phyloP scores from a whole-genome alignment of 1,284 basidiomycete genomes.

The Cryptococcus sp. region DNA sequence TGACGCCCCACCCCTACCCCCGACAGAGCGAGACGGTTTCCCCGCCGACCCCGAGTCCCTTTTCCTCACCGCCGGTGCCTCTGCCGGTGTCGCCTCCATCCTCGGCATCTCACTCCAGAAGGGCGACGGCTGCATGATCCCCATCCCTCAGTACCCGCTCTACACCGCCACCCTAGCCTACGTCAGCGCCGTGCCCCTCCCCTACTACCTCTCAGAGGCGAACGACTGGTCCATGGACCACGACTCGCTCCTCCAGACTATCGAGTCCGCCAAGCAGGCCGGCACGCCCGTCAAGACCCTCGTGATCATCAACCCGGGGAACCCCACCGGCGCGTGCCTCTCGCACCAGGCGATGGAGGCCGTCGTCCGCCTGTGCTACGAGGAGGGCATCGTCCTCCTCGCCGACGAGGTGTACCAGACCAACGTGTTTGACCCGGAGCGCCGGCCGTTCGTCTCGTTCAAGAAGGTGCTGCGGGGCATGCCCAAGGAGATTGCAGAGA shows the following conservation, averaged over 20 bases:
- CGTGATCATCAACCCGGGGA: constrained; percentile 94
- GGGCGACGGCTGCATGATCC: constrained; percentile 61
- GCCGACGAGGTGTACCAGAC: constrained; percentile 95
- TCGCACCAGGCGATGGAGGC: constrained; percentile 65
- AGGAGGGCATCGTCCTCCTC: constrained; percentile 78
- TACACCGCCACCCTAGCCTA: constrained; percentile 93
- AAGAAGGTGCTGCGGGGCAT: constrained; percentile 72
- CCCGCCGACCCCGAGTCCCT: constrained; percentile 80
- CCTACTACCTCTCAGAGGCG: constrained; percentile 83
- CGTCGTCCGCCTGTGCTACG: constrained; percentile 76
- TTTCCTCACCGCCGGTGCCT: constrained; percentile 92
- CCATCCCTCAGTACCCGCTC: constrained; percentile 96
- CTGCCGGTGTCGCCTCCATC: constrained; percentile 83
- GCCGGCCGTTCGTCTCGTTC: constrained; percentile 82
- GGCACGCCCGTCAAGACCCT: constrained; percentile 71
- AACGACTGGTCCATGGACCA: constrained; percentile 83
- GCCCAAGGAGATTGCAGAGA: constrained; percentile 53
- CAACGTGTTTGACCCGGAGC: constrained; percentile 69
- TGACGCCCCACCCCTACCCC: no score
- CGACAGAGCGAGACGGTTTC: constrained; percentile 78
- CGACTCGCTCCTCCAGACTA: constrained; percentile 62
- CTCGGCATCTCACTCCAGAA: constrained; percentile 53
- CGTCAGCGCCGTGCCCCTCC: constrained; percentile 72
- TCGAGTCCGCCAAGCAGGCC: constrained; percentile 64
- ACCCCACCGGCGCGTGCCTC: constrained; percentile 85